Evolutionary conservation across 225 moss, liverwort and hornwort species (phyloP), one percentile per base, ranked within the genome.

Genomic region (Polytrichum commune): DNA sequence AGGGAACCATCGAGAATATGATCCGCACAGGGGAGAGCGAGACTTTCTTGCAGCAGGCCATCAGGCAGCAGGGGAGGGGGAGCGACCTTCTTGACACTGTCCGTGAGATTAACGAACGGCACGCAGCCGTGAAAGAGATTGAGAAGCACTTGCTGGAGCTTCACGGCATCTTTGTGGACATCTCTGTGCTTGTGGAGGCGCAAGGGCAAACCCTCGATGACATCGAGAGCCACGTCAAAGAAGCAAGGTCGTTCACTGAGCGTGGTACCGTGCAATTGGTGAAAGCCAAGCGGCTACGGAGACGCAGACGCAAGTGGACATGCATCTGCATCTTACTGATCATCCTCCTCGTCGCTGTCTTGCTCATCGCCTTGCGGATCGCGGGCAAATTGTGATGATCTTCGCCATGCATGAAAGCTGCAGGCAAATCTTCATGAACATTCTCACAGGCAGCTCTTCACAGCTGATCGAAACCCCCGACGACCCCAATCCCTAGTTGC

Each of bases 61-160:
- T 86, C 54, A 80, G 81, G 75, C 80, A 83, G 55, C 86, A 86
- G 71, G 83, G 83, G 63, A 82, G 83, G 63, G 86, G 83, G 10
- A 82, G 82, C 62, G 80, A 86, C 62, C 75, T 86, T 58, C 80
- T 86, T 69, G 86, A 86, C 61, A 86, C 86, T 55, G 83, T 86
- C 62, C 76, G 75, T 18, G 86, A 86, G 73, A 86, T 86, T 62
- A 82, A 86, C 69, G 86, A 86, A 53, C 67, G 86, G 61, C 86
- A 86, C 33, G 86, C 80, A 24, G 83, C 86, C 5, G 80, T 86
- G 69, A 86, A 86, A 67, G 86, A 86, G 64, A 83, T 86, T 29
- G 86, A 83, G 80, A 86, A 78, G 80, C 77, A 80, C 60, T 74
- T 86, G 55, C 61, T 80, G 69, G 86, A 86, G 13, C 30, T 86